Percentiles rank a stretch among this genome's conserved stretches.
Evolutionary conservation across 176 grass and related monocot species (phyloP).

Genomic region (Pharus latifolius): DNA sequence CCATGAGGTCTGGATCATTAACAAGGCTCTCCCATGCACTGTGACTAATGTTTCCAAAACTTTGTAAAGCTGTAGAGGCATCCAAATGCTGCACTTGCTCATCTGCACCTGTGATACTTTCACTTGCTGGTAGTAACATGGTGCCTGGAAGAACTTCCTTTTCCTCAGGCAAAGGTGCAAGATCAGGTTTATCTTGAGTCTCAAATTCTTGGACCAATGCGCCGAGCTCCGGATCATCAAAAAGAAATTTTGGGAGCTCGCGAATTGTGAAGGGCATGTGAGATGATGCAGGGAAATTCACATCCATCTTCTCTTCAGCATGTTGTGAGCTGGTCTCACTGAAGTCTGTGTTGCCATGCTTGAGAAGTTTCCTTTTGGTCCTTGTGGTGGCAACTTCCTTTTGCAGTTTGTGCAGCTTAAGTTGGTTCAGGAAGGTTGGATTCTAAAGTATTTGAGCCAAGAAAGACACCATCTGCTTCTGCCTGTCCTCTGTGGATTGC

Average conservation of each 20-base stretch:
- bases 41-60: background rate
- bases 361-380: constrained; percentile 31
- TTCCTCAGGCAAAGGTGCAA: background rate
- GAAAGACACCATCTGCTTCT: constrained; percentile 40
- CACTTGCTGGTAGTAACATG: background rate
- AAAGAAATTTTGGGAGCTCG: background rate
- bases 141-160: background rate
- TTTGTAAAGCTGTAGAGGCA: background rate
- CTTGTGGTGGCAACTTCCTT: background rate
- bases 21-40: background rate
- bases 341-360: background rate
- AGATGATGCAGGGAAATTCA: background rate
- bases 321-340: background rate
- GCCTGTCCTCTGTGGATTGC: constrained; percentile 19
- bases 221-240: background rate
- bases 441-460: constrained; percentile 31
- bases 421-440: constrained; percentile 9
- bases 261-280: background rate
- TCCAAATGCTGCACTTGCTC: background rate
- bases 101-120: background rate
- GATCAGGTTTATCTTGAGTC: background rate
- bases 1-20: background rate
- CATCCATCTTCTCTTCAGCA: background rate
- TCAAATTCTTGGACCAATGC: background rate
- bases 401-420: constrained; percentile 19